A percentile compares a stretch with the other conserved stretches of the same genome.
phyloP scores from a whole-genome alignment of 345 rosid species.

The Raphanus raphanistrum region DNA sequence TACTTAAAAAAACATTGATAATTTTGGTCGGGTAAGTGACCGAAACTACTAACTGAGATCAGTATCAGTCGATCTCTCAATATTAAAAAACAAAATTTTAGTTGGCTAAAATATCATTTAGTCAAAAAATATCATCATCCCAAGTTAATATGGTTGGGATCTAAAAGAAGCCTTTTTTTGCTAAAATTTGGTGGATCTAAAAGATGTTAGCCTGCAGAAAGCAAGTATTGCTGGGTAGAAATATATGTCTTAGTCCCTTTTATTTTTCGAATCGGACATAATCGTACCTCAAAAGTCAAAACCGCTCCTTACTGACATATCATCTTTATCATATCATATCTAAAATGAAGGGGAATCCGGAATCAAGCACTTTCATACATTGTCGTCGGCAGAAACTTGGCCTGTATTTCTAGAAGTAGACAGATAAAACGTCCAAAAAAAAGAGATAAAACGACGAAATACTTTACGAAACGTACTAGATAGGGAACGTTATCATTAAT shows the following conservation, averaged over 20 bases:
- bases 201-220: neutral
- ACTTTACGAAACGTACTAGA: slow-evolving; percentile 3
- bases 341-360: neutral
- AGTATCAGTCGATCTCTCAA: neutral
- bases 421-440: neutral
- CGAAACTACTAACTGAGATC: neutral
- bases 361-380: neutral
- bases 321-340: neutral
- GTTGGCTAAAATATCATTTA: neutral
- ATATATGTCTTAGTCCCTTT: neutral
- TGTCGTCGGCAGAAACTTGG: slow-evolving; percentile 3
- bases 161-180: neutral
- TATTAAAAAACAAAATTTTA: neutral
- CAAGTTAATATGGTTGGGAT: neutral
- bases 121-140: no score
- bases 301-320: neutral
- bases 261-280: neutral
- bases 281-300: no score
- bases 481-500: neutral
- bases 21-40: neutral
- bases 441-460: neutral
- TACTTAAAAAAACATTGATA: neutral
- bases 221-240: neutral
- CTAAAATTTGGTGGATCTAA: no score
- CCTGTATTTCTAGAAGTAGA: neutral